Evolutionary conservation across 1,284 basidiomycete genomes (phyloP).

Genomic region (Boletus semigastroideus): DNA sequence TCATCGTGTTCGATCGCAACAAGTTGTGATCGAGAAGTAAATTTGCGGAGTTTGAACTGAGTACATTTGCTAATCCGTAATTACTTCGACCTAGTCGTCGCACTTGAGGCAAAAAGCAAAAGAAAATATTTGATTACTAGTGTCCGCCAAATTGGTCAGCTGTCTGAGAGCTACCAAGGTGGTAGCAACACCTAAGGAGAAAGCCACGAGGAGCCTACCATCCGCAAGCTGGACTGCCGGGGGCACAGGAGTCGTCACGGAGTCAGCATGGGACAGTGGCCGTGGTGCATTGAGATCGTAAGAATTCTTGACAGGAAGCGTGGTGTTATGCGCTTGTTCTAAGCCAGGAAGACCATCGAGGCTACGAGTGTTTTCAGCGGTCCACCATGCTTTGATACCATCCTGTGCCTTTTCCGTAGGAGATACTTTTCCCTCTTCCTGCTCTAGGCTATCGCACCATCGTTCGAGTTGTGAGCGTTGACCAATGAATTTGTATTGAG

Average conservation of each 20-base stretch:
- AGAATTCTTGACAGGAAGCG: conserved; percentile 17
- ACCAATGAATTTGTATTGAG: conserved; percentile 46
- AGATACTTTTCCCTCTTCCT: conserved; percentile 9
- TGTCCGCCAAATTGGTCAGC: conserved; percentile 4
- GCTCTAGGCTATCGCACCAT: conserved; percentile 26
- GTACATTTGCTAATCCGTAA: no score
- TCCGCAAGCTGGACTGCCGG: conserved; percentile 2
- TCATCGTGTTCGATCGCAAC: not conserved
- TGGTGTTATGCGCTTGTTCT: conserved; percentile 23
- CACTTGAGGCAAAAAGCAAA: no score
- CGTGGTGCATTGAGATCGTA: conserved; percentile 24
- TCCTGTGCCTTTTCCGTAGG: conserved; percentile 18
- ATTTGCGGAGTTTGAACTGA: not conserved
- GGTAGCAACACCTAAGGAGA: conserved; percentile 25
- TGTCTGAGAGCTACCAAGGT: conserved; percentile 12
- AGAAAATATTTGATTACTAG: not conserved
- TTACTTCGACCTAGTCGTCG: no score
- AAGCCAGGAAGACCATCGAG: conserved; percentile 48
- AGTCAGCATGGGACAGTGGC: not conserved
- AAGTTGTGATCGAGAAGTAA: not conserved
- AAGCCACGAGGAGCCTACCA: conserved; percentile 20
- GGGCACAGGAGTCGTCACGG: not conserved
- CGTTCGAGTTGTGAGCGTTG: conserved; percentile 46
- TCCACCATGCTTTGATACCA: conserved; percentile 48
- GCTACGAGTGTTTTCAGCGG: conserved; percentile 38